Evolutionary conservation across 2,329 filamentous ascomycete genomes (phyloP), one percentile per base, ranked within the genome.

Genomic region (Cordyceps sp.): DNA sequence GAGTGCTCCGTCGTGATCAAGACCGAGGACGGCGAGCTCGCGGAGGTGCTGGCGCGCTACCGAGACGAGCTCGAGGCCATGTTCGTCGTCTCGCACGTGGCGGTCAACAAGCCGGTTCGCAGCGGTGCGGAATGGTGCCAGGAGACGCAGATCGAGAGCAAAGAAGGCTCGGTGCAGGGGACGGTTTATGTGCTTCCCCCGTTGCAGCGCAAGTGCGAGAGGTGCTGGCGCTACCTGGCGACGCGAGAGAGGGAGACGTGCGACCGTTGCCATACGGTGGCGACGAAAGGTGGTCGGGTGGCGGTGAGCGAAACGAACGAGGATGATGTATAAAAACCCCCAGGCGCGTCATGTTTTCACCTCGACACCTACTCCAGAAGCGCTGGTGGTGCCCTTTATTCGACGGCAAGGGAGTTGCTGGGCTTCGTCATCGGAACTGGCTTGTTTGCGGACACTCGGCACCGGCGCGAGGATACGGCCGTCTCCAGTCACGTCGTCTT

Each of bases 151-250:
- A 60, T 69, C 32, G 59, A 61, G 39, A 50, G 61, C 3, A 45
- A 48, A 25, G 59, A 10, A n/a, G n/a, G 49, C 18, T 33, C 37
- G 6, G 24, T 31, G 14, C 42, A 41, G 36, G 57, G 55, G 22
- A 54, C 42, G 20, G 62, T 61, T 16, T 53, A 57, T 40, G 61
- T 66, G 16, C 41, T 64, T 31, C 63, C 69, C 35, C 69, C 69
- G 2, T 50, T 44, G 42, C 45, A 62, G 10, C 56, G 64, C 29
- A 98, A 96, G 53, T 98, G 90, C 50, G 65, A 71, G 1, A 66
- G 90, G 31, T 98, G 90, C 57, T 98, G 90, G 90, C 72, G 79
- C 38, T 93, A 83, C 52, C 65, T 79, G 17, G 75, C 79, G n/a
- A 60, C 67, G n/a, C 55, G 56, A 30, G 65, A 77, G 42, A 72